Evolutionary conservation across 2,329 filamentous ascomycete species (phyloP).

Genomic region (Hymenoscyphus scutula): DNA sequence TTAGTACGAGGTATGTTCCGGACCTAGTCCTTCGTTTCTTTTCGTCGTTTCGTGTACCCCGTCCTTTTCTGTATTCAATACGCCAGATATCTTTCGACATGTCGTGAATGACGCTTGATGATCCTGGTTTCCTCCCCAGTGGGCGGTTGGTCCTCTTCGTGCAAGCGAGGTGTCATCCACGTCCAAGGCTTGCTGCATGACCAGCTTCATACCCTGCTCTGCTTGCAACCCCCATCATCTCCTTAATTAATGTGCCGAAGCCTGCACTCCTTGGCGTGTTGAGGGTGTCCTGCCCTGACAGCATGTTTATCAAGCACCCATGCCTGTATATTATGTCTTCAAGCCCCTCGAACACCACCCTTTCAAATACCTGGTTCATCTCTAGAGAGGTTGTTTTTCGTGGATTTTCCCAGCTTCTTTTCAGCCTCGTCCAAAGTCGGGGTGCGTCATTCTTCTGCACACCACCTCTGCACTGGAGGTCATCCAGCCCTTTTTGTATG

Average conservation of each 20-base stretch:
- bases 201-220: constrained; percentile 29
- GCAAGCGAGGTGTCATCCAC: constrained; percentile 32
- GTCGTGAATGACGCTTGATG: constrained; percentile 20
- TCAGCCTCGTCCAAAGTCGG: constrained; percentile 25
- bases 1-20: constrained; percentile 24
- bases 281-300: constrained; percentile 15
- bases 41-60: constrained; percentile 16
- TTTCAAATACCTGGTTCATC: constrained; percentile 28
- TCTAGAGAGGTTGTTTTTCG: constrained; percentile 28
- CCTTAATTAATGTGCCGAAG: constrained; percentile 33
- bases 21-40: constrained; percentile 17
- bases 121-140: constrained; percentile 29
- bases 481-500: constrained; percentile 23
- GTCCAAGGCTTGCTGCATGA: constrained; percentile 32
- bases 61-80: constrained; percentile 7
- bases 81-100: constrained; percentile 11
- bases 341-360: constrained; percentile 28
- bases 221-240: constrained; percentile 28
- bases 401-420: constrained; percentile 19
- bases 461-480: constrained; percentile 19
- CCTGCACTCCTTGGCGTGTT: constrained; percentile 23
- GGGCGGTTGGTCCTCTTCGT: constrained; percentile 16
- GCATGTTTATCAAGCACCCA: constrained; percentile 33
- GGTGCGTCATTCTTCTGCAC: constrained; percentile 26
- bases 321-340: constrained; percentile 35